Conservation (phyloP, 345 rosid genomes). For the Viola odorata region DNA sequence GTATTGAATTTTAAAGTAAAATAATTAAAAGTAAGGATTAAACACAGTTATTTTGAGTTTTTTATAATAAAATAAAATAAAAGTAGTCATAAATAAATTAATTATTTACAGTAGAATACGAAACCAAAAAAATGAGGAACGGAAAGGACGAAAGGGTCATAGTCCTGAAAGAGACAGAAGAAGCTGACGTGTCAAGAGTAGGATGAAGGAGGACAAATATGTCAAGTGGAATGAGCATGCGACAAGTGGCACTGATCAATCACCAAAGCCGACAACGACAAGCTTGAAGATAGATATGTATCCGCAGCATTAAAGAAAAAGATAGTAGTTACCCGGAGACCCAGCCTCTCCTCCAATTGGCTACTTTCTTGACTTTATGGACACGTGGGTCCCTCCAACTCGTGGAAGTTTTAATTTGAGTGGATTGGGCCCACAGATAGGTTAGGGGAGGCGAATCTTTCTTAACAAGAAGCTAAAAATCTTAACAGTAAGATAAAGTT, state of each 20-base stretch:
- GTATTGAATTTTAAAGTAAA: too few relatives aligned
- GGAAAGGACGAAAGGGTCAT: constrained; percentile 14
- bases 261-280: constrained; percentile 32
- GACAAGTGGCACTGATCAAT: constrained; percentile 29
- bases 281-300: constrained; percentile 29
- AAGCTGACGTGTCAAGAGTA: constrained; percentile 19
- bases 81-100: too few relatives aligned
- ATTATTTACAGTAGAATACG: too few relatives aligned
- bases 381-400: constrained; percentile 39
- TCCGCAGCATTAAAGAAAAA: constrained; percentile 29
- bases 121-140: too few relatives aligned
- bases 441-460: constrained; percentile 36
- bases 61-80: too few relatives aligned
- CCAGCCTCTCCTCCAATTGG: constrained; percentile 41
- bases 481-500: too few relatives aligned
- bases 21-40: too few relatives aligned
- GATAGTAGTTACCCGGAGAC: constrained; percentile 26
- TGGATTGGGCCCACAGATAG: constrained; percentile 22
- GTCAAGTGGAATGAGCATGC: constrained; percentile 8
- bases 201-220: neutral
- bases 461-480: neutral
- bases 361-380: constrained; percentile 38
- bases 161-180: neutral
- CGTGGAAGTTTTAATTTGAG: constrained; percentile 30
- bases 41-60: too few relatives aligned